Evolutionary conservation across 257 asterid species (phyloP).

Genomic region (Cynanchum wilfordii): DNA sequence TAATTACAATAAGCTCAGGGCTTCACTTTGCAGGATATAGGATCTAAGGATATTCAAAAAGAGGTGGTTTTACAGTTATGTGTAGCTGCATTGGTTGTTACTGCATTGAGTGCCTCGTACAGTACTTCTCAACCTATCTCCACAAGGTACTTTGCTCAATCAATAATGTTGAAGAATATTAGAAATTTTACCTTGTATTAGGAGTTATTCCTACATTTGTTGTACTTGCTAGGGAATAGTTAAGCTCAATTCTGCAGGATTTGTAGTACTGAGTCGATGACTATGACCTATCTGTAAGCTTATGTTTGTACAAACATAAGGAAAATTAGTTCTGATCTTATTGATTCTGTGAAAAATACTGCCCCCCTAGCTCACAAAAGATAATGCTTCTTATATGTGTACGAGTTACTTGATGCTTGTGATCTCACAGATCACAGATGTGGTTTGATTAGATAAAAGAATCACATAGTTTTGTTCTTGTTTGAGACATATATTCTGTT

Average conservation of each 20-base stretch:
- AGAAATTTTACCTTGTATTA: background rate
- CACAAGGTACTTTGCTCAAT: constrained; percentile 41
- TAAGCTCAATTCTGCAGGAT: background rate
- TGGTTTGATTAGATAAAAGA: background rate
- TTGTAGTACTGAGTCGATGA: background rate
- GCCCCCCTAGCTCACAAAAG: background rate
- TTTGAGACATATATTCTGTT: background rate
- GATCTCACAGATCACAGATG: background rate
- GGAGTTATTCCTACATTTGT: background rate
- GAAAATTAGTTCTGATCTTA: background rate
- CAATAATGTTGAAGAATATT: background rate
- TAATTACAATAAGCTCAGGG: constrained; percentile 10
- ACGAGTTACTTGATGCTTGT: background rate
- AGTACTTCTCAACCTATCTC: constrained; percentile 41
- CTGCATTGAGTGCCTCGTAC: constrained; percentile 63
- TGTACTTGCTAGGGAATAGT: background rate
- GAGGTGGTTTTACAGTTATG: constrained; percentile 60
- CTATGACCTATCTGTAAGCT: background rate
- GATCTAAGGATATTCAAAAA: constrained; percentile 44
- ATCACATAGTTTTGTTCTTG: background rate
- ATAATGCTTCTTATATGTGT: background rate
- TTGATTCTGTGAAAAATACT: background rate
- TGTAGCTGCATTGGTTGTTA: constrained; percentile 58
- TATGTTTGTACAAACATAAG: background rate
- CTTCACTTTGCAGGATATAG: constrained; percentile 47